Evolutionary conservation across 192 early-diverging fungal species (phyloP).

Genomic region (Oehlia diaphana): DNA sequence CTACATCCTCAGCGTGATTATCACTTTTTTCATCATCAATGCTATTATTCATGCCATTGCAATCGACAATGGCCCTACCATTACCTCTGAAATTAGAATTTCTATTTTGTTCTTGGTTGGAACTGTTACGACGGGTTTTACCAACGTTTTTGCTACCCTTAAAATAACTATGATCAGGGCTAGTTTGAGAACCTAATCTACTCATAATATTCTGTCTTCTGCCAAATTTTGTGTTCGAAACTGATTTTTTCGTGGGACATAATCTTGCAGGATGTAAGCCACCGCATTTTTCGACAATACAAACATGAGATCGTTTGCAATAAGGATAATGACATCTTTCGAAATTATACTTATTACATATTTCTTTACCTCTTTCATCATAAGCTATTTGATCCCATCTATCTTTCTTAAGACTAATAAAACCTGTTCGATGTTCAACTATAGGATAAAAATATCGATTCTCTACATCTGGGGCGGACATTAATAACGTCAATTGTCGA

Average conservation of each 20-base stretch:
- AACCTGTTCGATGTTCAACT: constrained; percentile 13
- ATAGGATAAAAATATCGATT: constrained; percentile 19
- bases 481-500: constrained; percentile 14
- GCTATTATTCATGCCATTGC: not conserved
- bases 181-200: not conserved
- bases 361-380: constrained; percentile 16
- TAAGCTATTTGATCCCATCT: constrained; percentile 18
- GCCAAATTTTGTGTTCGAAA: not conserved
- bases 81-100: not conserved
- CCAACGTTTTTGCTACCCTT: not conserved
- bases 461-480: not conserved
- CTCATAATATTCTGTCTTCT: not conserved
- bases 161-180: not conserved
- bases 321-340: constrained; percentile 12
- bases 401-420: constrained; percentile 12
- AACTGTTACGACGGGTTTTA: not conserved
- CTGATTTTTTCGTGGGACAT: constrained; percentile 7
- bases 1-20: not conserved
- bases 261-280: constrained; percentile 10
- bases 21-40: not conserved
- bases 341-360: constrained; percentile 16
- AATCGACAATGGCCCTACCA: not conserved
- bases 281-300: constrained; percentile 5
- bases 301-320: constrained; percentile 20
- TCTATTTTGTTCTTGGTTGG: not conserved